Conservation (phyloP, 768 basidiomycete genomes). For the Hortiboletus campestris region DNA sequence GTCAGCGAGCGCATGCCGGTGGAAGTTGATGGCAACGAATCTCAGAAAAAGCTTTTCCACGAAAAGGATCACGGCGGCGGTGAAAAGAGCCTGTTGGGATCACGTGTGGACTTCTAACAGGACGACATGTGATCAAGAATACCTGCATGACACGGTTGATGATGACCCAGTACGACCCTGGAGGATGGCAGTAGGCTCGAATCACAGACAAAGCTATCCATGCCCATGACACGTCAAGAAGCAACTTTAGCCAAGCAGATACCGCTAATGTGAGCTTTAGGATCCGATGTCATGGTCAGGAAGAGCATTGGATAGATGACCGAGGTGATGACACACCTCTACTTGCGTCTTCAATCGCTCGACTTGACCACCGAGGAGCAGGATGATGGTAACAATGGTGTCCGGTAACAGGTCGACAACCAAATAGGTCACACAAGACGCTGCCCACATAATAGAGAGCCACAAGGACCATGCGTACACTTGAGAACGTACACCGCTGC, state of each 20-base stretch:
- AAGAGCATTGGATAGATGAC: not conserved
- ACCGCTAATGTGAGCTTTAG: conserved; percentile 64
- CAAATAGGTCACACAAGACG: conserved; percentile 57
- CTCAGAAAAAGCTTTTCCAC: conserved; percentile 64
- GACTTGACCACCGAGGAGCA: conserved; percentile 57
- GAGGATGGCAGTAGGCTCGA: conserved; percentile 54
- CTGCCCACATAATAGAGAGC: conserved; percentile 66
- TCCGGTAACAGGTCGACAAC: conserved; percentile 63
- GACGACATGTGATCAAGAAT: conserved; percentile 4
- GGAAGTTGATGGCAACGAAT: conserved; percentile 79
- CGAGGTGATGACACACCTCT: conserved; percentile 46
- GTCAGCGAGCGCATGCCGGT: conserved; percentile 72
- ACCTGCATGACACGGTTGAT: conserved; percentile 74
- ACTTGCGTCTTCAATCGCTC: conserved; percentile 67
- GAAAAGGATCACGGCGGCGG: conserved; percentile 42
- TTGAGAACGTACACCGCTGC: conserved; percentile 46
- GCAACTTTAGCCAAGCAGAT: conserved; percentile 67
- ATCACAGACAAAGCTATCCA: conserved; percentile 74
- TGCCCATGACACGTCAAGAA: conserved; percentile 63
- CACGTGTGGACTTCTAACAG: conserved; percentile 3
- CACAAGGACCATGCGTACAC: conserved; percentile 67
- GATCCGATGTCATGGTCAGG: not conserved
- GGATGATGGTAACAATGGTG: conserved; percentile 50
- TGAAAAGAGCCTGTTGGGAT: conserved; percentile 42
- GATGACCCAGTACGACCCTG: conserved; percentile 63